Base-by-base conservation (phyloP, 345 rosid species). In the Moricandia moricandioides region DNA sequence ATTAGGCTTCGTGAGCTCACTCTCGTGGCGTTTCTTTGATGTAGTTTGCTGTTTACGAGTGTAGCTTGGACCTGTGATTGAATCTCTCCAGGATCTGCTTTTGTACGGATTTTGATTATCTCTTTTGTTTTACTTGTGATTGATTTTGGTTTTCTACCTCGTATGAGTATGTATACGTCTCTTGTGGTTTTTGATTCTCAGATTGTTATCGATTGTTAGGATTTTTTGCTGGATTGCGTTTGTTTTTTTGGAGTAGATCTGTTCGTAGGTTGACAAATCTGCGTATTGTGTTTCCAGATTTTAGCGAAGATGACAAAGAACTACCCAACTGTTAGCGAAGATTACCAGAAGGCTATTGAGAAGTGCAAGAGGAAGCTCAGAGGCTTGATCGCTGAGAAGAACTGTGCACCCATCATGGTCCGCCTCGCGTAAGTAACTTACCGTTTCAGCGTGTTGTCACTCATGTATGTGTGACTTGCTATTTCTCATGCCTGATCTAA, bases 361-460 rank as follows among this genome's bases (percentile, higher is more conserved):
- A 95, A 92, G 79, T 84, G 86, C 45, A 95, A 76, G 91, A 89
- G 71, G 83, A 95, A 89, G 87, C 93, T 95, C 43, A 86, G 97
- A 64, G 97, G 90, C 12, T 35, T 90, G 73, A 92, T 95, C 74
- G 91, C 97, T 24, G 96, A 90, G 78, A 95, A 92, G 86, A 82
- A 82, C 76, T 92, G 99, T 59, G 99, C 97, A 74, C 99, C 99
- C 0, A 60, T 95, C 81, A 92, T 95, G 91, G 96, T 95, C 69
- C 90, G 99, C 61, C 35, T 95, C 40, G 99, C 97, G 97, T 95
- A 85, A 34, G 88, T 72, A 4, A 12, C 52, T 17, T 8, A 21
- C 6, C 11, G 0, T n/a, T n/a, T n/a, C n/a, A n/a, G n/a, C n/a
- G n/a, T n/a, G n/a, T 0, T 6, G 29, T 59, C 27, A 59, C 13